Percentiles rank a stretch among this genome's conserved stretches.
Conservation (phyloP, 2,329 filamentous ascomycete genomes). For the Mycocentrospora acerina region DNA sequence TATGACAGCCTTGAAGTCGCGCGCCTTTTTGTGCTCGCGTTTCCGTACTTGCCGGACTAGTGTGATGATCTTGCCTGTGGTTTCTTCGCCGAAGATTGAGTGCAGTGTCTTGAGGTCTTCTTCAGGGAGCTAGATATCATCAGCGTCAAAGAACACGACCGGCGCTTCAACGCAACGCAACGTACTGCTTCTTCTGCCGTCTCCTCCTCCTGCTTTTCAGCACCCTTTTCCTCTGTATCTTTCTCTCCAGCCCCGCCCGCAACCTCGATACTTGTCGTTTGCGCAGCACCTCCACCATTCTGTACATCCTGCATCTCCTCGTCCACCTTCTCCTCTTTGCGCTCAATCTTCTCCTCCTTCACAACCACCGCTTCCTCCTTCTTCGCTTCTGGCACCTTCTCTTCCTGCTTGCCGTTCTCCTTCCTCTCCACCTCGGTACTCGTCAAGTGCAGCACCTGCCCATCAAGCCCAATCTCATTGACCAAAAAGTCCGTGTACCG, state of each 20-base stretch:
- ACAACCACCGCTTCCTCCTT: conserved; percentile 7
- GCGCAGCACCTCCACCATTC: conserved; percentile 15
- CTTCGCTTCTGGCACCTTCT: conserved; percentile 5
- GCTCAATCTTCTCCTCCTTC: conserved; percentile 14
- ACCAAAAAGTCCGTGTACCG: conserved; percentile 90
- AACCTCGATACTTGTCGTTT: conserved; percentile 3
- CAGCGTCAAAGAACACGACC: conserved; percentile 4
- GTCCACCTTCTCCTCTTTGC: conserved; percentile 19
- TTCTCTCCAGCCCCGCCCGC: conserved; percentile 22
- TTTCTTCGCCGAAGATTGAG: conserved; percentile 54
- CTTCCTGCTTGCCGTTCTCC: conserved; percentile 20
- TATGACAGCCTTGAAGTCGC: conserved; percentile 56
- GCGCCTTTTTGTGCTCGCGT: conserved; percentile 57
- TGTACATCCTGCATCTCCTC: conserved; percentile 19
- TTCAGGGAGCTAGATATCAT: conserved; percentile 33
- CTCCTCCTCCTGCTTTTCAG: conserved; percentile 15
- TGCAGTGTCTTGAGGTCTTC: conserved; percentile 43
- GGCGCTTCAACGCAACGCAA: not conserved
- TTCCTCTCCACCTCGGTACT: conserved; percentile 42
- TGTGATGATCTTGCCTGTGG: conserved; percentile 53
- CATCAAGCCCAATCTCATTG: conserved; percentile 79
- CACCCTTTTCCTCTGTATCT: conserved; percentile 14
- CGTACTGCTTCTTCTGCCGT: conserved; percentile 17
- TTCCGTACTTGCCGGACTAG: conserved; percentile 58
- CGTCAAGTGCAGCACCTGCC: conserved; percentile 72